These are phyloP conservation scores for Actinomortierella wolfii DNA, from an alignment of 371 early-diverging fungal genomes.

Conservation along the genomic window DNA sequence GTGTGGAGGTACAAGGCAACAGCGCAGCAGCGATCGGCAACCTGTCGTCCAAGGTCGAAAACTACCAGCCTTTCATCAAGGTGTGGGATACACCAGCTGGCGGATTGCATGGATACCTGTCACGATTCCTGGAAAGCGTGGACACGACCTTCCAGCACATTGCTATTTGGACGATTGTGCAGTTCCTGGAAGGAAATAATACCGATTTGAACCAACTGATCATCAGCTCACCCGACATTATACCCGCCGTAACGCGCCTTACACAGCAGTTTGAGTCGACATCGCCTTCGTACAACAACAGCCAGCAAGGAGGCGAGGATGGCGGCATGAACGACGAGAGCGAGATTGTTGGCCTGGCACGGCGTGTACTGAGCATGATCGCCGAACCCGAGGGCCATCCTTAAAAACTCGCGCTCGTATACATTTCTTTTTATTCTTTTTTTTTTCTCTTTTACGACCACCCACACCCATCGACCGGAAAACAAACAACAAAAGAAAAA, in stretches of 20 bases:
- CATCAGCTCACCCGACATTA: constrained; percentile 30
- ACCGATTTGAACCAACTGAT: constrained; percentile 31
- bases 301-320: constrained; percentile 14
- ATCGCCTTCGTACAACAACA: constrained; percentile 8
- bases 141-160: constrained; percentile 84
- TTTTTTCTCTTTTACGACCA: too few relatives aligned
- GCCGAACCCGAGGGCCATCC: too few relatives aligned
- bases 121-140: constrained; percentile 69
- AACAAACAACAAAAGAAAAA: too few relatives aligned
- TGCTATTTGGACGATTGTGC: constrained; percentile 90
- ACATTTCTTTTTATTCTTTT: too few relatives aligned
- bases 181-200: constrained; percentile 76
- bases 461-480: too few relatives aligned
- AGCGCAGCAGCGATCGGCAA: constrained; percentile 87
- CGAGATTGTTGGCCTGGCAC: constrained; percentile 43
- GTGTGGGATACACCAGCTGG: constrained; percentile 73
- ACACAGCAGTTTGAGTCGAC: constrained; percentile 29
- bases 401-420: too few relatives aligned
- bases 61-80: constrained; percentile 69
- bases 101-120: constrained; percentile 75
- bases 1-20: constrained; percentile 83
- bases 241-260: constrained; percentile 37
- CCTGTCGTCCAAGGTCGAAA: constrained; percentile 72
- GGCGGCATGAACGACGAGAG: constrained; percentile 26
- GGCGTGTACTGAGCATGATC: constrained; percentile 37